Evolutionary conservation across 2,329 filamentous ascomycete genomes (phyloP).

Genomic region (Lachnellula cervina): DNA sequence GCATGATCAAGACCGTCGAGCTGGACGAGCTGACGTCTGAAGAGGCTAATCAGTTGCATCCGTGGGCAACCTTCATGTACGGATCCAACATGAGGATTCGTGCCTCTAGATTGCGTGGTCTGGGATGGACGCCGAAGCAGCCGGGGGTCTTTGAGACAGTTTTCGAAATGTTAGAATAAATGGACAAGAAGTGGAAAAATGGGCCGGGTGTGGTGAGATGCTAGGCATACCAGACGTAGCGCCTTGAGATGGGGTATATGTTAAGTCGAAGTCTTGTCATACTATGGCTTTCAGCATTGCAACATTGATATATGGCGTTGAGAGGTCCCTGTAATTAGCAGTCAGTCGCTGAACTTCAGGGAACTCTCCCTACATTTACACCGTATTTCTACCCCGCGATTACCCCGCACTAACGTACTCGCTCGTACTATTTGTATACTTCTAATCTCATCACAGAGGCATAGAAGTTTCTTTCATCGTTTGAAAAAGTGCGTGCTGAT

Average conservation of each 20-base stretch:
- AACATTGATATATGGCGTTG: too few species aligned
- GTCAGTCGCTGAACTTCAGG: not conserved
- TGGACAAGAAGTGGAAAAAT: too few species aligned
- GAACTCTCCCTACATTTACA: not conserved
- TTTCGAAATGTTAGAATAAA: not conserved
- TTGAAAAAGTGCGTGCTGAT: not conserved
- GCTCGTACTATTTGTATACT: not conserved
- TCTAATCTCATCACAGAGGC: not conserved
- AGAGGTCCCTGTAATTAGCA: not conserved
- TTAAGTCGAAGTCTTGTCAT: too few species aligned
- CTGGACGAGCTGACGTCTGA: slow-evolving; percentile 14
- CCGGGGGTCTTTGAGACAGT: not conserved
- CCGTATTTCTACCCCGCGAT: not conserved
- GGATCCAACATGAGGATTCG: slow-evolving; percentile 16
- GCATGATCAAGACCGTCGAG: slow-evolving; percentile 33
- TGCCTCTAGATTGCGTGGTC: slow-evolving; percentile 1
- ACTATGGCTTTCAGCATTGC: too few species aligned
- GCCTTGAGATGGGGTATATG: too few species aligned
- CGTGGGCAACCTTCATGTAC: slow-evolving; percentile 12
- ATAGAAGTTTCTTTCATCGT: not conserved
- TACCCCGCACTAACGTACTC: not conserved
- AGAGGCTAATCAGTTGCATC: slow-evolving; percentile 12
- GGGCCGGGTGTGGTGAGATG: too few species aligned
- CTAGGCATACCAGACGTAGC: too few species aligned
- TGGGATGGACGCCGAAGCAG: slow-evolving; percentile 12